Conservation (phyloP, 495 filamentous ascomycete genomes). For the Hypoxylon cercidicola region DNA sequence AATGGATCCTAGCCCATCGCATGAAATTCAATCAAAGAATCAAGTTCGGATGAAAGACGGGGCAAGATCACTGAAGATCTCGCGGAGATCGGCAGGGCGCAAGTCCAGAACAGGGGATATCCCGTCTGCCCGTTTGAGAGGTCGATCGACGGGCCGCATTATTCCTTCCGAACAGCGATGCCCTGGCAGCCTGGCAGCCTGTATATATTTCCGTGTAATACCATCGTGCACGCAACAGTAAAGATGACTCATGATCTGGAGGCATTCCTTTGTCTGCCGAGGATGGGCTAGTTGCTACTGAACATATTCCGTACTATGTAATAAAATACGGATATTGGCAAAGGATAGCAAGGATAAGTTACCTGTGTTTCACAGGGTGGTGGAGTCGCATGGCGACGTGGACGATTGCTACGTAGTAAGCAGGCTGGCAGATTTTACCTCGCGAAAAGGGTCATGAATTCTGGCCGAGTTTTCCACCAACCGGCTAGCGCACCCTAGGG, state of each 20-base stretch:
- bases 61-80: slow-evolving; percentile 23
- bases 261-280: neutral
- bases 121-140: neutral
- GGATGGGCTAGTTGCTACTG: neutral
- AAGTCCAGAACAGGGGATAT: neutral
- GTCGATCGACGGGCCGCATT: neutral
- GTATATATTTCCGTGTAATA: neutral
- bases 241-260: neutral
- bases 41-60: slow-evolving; percentile 4
- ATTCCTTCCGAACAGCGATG: neutral
- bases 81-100: slow-evolving; percentile 6
- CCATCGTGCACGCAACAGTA: neutral
- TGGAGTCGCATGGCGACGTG: slow-evolving; percentile 33
- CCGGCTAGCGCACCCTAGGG: slow-evolving; percentile 8
- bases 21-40: slow-evolving; percentile 17
- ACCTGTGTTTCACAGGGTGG: slow-evolving; percentile 29
- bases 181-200: neutral
- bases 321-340: neutral
- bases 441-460: slow-evolving; percentile 6
- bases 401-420: slow-evolving; percentile 23
- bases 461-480: slow-evolving; percentile 19
- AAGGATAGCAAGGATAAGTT: slow-evolving; percentile 6
- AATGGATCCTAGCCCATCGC: slow-evolving; percentile 11
- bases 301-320: neutral
- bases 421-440: slow-evolving; percentile 8